Evolutionary conservation across 2,329 filamentous ascomycete species (phyloP).

Genomic region (Seiridium unicorne): DNA sequence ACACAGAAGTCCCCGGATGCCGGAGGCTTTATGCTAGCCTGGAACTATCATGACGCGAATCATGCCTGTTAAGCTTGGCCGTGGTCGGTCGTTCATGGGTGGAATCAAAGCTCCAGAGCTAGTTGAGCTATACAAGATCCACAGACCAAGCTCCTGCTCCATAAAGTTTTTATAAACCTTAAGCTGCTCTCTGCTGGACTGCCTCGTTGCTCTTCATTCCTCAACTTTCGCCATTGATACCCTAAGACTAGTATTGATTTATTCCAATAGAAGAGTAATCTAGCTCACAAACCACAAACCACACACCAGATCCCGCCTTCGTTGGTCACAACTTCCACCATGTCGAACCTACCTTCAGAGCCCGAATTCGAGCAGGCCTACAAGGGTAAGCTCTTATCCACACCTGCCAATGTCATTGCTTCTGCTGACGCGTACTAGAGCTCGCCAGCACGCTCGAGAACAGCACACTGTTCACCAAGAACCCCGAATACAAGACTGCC

Average conservation of each 20-base stretch:
- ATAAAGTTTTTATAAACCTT: background rate
- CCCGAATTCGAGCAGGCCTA: slow-evolving; percentile 99
- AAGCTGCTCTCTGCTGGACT: background rate
- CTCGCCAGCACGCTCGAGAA: slow-evolving; percentile 92
- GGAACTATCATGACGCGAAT: background rate
- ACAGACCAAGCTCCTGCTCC: background rate
- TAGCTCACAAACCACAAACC: background rate
- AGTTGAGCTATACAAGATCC: background rate
- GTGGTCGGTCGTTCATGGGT: background rate
- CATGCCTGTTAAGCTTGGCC: background rate
- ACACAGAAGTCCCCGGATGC: background rate
- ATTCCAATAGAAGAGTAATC: background rate
- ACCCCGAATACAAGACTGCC: slow-evolving; percentile 92
- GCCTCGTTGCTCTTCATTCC: background rate
- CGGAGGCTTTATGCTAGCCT: background rate
- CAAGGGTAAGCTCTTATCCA: slow-evolving; percentile 65
- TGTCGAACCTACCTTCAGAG: slow-evolving; percentile 84
- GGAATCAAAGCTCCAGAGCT: background rate
- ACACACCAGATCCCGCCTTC: background rate
- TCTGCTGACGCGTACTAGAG: slow-evolving; percentile 53
- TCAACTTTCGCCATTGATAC: background rate
- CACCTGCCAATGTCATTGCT: background rate
- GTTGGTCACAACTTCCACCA: slow-evolving; percentile 32
- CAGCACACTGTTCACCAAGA: slow-evolving; percentile 87
- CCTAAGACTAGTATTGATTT: background rate